Base-by-base conservation (phyloP, 306 rosid species). In the Gastrolobium bilobum region DNA sequence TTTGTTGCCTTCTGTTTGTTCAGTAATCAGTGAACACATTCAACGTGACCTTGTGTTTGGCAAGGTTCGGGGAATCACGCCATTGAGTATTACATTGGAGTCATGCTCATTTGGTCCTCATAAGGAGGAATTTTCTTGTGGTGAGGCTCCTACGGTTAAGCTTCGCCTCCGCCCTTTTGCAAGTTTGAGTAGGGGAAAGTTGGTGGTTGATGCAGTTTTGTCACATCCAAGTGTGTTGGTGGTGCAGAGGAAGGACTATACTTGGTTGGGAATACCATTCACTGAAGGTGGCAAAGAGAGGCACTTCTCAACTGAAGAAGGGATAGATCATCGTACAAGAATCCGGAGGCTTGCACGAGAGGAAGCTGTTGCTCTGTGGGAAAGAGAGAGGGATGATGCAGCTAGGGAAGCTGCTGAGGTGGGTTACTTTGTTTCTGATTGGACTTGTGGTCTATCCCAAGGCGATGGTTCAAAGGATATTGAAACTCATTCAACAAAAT, bases 231-330 rank as follows among this genome's bases (percentile, higher is more conserved):
- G 80, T 52, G 69, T 88, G 11, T 79, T 94, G 82, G 90, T 94
- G 9, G 91, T 54, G 40, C 98, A 94, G 83, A 92, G 79, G 92
- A 92, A 86, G 86, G 93, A 94, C 78, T 92, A 58, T 86, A 85
- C 90, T 73, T 94, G 98, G 98, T 80, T 94, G 83, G 98, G 98
- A 29, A 82, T 94, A 76, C 97, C 97, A 14, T 78, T 83, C 29
- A 62, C 81, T 9, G 95, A 88, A 56, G 92, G 85, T 52, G 76
- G 68, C 76, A 67, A 29, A 15, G 84, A 48, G 67, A 87, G 84
- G 78, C 90, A 74, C 39, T 69, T 77, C 8, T 89, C 98, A 5
- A 77, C 82, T 52, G 97, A 94, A 83, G 97, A 90, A 64, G 97
- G 98, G 74, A 89, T 92, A 46, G 98, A 94, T 77, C 67, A 78